Evolutionary conservation across 2,329 filamentous ascomycete species (phyloP).

Genomic region (Ascosphaera apis): DNA sequence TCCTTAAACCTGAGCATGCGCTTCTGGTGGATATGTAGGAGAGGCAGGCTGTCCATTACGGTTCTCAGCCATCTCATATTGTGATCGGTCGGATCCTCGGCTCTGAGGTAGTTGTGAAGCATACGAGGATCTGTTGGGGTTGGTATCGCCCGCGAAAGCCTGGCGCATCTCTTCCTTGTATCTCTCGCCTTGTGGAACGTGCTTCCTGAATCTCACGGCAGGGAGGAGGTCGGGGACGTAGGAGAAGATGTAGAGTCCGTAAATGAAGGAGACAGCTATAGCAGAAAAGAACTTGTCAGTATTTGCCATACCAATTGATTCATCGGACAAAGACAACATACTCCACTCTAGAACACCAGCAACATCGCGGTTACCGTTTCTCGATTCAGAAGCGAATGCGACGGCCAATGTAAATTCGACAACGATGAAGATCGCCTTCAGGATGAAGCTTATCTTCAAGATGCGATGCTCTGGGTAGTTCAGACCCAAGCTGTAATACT

Average conservation of each 20-base stretch:
- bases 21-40: no score
- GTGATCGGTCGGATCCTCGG: neutral
- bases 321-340: constrained; percentile 6
- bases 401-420: constrained; percentile 45
- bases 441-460: constrained; percentile 58
- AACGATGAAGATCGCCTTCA: constrained; percentile 69
- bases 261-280: constrained; percentile 49
- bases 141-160: constrained; percentile 1
- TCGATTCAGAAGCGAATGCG: constrained; percentile 35
- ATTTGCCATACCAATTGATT: neutral
- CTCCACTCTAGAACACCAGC: constrained; percentile 60
- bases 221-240: constrained; percentile 77
- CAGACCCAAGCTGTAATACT: constrained; percentile 68
- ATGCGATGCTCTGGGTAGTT: constrained; percentile 49
- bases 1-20: no score
- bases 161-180: constrained; percentile 10
- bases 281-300: neutral
- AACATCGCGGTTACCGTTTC: constrained; percentile 31
- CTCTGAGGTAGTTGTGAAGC: neutral
- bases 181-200: constrained; percentile 19
- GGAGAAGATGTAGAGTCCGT: constrained; percentile 67
- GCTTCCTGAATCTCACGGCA: constrained; percentile 38
- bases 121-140: neutral
- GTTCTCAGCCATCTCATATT: neutral
- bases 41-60: no score